phyloP scores from a whole-genome alignment of 2,329 filamentous ascomycete species.

The Fusarium concolor region DNA sequence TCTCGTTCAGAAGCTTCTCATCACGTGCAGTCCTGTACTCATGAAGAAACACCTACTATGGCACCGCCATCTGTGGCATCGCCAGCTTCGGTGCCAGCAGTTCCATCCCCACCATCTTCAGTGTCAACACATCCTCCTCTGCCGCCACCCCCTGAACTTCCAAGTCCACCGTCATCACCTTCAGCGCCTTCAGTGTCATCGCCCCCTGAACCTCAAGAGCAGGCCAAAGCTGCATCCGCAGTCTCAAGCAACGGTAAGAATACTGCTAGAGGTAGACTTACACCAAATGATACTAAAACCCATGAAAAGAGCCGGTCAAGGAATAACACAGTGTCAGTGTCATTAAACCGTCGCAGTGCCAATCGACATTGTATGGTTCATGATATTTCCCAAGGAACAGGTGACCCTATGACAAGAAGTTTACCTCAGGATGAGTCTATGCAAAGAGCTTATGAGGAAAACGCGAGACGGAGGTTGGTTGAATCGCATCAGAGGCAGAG shows the following conservation, averaged over 20 bases:
- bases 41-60: background rate
- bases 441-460: background rate
- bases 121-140: background rate
- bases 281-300: constrained; percentile 1
- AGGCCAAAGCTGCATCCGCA: background rate
- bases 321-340: background rate
- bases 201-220: background rate
- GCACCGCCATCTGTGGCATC: background rate
- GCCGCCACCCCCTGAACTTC: background rate
- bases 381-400: background rate
- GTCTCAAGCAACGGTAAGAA: constrained; percentile 10
- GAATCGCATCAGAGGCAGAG: background rate
- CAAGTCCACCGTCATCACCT: background rate
- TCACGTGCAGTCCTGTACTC: background rate
- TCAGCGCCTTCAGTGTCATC: background rate
- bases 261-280: background rate
- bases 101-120: background rate
- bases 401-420: background rate
- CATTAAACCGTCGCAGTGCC: background rate
- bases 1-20: background rate
- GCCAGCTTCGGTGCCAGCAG: background rate
- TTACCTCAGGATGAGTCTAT: background rate
- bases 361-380: no score
- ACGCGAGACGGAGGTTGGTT: background rate
- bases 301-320: background rate